These are phyloP conservation scores for Puccinia triticina DNA, from an alignment of 1,284 basidiomycete genomes.

Conservation along the genomic window DNA sequence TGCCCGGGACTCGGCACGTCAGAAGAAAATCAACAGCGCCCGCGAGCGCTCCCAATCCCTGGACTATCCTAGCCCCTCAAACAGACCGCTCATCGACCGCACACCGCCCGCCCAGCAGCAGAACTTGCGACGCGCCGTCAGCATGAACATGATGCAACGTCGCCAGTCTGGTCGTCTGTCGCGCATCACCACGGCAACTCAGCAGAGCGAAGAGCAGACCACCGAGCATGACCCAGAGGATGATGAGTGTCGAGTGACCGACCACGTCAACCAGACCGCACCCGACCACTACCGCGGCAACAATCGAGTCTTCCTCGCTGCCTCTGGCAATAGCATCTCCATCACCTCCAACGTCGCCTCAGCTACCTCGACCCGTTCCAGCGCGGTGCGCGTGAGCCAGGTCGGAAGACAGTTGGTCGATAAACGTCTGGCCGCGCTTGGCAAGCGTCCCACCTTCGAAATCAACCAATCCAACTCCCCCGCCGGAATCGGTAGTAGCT, in stretches of 20 bases:
- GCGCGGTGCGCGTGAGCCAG: background rate
- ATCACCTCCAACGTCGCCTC: conserved; percentile 86
- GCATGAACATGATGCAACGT: conserved; percentile 49
- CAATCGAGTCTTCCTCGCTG: conserved; percentile 71
- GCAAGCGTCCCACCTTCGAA: conserved; percentile 51
- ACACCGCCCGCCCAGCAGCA: conserved; percentile 16
- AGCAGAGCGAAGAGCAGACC: background rate
- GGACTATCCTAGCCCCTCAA: background rate
- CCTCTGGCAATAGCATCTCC: conserved; percentile 90
- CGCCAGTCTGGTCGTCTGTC: conserved; percentile 25
- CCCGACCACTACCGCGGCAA: conserved; percentile 61
- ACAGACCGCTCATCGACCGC: background rate
- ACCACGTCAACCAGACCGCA: conserved; percentile 30
- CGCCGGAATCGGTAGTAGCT: conserved; percentile 61
- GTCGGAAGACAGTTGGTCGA: conserved; percentile 52
- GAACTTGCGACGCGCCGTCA: conserved; percentile 27
- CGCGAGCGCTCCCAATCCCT: background rate
- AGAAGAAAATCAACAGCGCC: background rate
- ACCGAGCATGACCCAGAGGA: conserved; percentile 9
- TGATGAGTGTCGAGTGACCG: conserved; percentile 4
- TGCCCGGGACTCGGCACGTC: background rate
- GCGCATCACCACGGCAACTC: background rate
- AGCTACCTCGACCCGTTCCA: conserved; percentile 69
- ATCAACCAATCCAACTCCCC: conserved; percentile 33
- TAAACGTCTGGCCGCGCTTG: conserved; percentile 56